These are phyloP conservation scores for Solanum lignicaule DNA, from an alignment of 257 asterid species.

Conservation along the genomic window DNA sequence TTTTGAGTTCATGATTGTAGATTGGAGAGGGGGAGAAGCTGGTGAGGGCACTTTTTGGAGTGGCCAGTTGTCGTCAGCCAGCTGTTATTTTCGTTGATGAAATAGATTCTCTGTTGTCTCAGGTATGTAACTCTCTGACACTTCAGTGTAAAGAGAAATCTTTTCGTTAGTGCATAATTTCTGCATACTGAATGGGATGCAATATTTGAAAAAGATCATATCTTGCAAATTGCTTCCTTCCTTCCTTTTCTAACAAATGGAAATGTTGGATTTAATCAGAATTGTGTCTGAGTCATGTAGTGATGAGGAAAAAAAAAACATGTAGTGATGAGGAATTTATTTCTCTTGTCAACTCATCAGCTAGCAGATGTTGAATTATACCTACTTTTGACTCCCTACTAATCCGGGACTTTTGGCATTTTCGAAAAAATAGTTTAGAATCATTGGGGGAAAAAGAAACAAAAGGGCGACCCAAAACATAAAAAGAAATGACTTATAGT, in stretches of 20 bases:
- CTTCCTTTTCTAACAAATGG: not conserved
- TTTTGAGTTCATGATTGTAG: conserved; percentile 34
- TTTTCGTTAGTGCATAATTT: not conserved
- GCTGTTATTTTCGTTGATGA: conserved; percentile 98
- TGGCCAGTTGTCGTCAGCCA: conserved; percentile 97
- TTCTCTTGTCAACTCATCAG: not conserved
- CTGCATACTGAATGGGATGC: not conserved
- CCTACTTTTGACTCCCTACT: not conserved
- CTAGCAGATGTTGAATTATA: not conserved
- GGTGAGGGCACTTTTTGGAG: conserved; percentile 98
- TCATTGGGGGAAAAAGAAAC: not conserved
- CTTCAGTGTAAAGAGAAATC: not conserved
- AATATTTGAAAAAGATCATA: not conserved
- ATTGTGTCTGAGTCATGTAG: not conserved
- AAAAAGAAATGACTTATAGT: not conserved
- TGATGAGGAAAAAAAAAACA: not conserved
- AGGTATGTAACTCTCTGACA: conserved; percentile 33
- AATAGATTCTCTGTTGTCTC: conserved; percentile 92
- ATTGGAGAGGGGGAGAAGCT: conserved; percentile 99
- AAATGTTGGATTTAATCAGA: not conserved
- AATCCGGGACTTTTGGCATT: not conserved
- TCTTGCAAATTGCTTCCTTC: not conserved
- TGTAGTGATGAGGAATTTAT: not conserved
- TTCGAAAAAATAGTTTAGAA: not conserved
- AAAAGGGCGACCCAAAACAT: not conserved